Conservation (phyloP, 305 asterid species). For the Ruellia speciosa region DNA sequence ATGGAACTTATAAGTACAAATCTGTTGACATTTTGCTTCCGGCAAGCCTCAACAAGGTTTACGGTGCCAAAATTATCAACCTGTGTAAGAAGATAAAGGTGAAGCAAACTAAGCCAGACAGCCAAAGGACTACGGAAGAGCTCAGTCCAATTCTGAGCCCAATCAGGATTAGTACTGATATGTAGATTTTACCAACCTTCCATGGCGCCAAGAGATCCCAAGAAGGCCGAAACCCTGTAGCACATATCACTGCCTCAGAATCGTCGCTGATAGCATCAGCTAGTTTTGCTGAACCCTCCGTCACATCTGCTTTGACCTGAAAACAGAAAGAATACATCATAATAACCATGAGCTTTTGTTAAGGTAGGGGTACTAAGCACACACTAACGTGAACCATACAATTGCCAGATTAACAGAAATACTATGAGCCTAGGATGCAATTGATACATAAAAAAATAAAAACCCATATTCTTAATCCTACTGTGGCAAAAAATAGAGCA, state of each 20-base stretch:
- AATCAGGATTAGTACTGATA: background rate
- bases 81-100: conserved; percentile 29
- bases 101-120: background rate
- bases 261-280: conserved; percentile 81
- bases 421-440: too few species aligned
- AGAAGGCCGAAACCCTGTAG: conserved; percentile 79
- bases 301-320: conserved; percentile 91
- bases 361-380: background rate
- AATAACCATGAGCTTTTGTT: background rate
- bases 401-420: too few species aligned
- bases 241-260: conserved; percentile 89
- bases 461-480: too few species aligned
- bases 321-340: conserved; percentile 1
- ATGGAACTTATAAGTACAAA: conserved; percentile 87
- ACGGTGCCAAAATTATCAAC: conserved; percentile 94
- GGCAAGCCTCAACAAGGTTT: conserved; percentile 89
- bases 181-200: conserved; percentile 44
- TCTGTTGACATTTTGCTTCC: conserved; percentile 62
- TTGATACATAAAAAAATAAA: too few species aligned
- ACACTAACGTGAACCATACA: background rate
- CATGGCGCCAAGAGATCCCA: conserved; percentile 83
- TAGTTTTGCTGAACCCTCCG: conserved; percentile 67
- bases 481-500: too few species aligned
- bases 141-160: too few species aligned
- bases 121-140: background rate